Evolutionary conservation across 805 yeast genomes (phyloP), one percentile per base, ranked within the genome.

Genomic region (Yamadazyma sp.): DNA sequence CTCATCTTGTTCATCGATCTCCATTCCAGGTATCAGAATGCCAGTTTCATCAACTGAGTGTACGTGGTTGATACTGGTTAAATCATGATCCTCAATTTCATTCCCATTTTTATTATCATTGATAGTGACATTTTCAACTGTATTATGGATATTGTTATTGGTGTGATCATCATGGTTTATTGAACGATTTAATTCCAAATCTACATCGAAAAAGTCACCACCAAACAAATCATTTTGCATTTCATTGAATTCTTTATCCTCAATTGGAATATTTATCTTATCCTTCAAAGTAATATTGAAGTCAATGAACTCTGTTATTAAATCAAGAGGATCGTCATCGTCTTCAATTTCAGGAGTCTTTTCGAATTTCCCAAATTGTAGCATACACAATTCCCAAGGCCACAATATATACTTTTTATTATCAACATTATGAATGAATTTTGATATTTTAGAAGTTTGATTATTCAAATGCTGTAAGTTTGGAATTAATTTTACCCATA

Each of bases 401-500:
- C 94, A 85, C 28, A 77, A 56, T 2, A 84, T 73, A 36, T 67
- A 76, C 48, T 80, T 79, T 18, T 65, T 66, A 44, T 73, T 75
- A 20, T 65, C 68, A 3, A 76, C 77, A 0, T 70, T 62, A 45
- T 70, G 75, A 30, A 80, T 62, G 52, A 74, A 83, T 16, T 68
- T 65, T 9, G 87, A 65, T 2, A 84, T 70, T 8, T 66, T 66
- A 0, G 88, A 80, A 0, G 89, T 78, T 44, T 77, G 71, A 15
- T 82, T 84, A 53, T 80, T 82, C 43, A 82, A 62, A 51, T 82
- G 88, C 39, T 72, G 73, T 32, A 82, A 52, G 44, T 82, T 78
- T 2, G 93, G 93, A 3, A 80, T 69, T 10, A 84, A 55, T 50
- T 75, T 81, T 11, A 84, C 69, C 93, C 91, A 84, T 26, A 62